phyloP scores from a whole-genome alignment of 163 green algal species.

The Smithsoniella earleae region DNA sequence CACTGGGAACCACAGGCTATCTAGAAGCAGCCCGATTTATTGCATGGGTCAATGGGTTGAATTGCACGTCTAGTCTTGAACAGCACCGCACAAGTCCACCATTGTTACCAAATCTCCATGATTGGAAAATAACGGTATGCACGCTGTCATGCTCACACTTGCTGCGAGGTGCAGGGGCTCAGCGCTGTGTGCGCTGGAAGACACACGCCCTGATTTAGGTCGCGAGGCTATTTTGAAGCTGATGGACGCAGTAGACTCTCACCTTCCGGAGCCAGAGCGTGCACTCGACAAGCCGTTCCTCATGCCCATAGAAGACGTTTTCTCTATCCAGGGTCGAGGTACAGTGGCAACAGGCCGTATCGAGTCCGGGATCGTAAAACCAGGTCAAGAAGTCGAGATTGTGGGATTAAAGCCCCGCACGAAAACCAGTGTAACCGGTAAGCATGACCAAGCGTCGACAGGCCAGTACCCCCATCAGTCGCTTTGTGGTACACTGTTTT shows the following conservation, averaged over 20 bases:
- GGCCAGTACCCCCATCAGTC: too few species aligned
- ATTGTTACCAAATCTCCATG: too few species aligned
- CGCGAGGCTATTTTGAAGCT: constrained; percentile 75
- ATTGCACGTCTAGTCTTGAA: too few species aligned
- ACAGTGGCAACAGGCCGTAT: constrained; percentile 90
- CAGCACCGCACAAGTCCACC: too few species aligned
- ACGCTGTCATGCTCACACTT: too few species aligned
- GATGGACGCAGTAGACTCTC: constrained; percentile 76
- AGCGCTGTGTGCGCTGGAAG: constrained; percentile 85
- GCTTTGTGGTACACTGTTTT: too few species aligned
- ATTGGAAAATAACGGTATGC: too few species aligned
- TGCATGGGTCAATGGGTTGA: too few species aligned
- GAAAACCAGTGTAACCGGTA: constrained; percentile 85
- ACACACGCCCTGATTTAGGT: constrained; percentile 65
- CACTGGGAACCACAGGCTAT: too few species aligned
- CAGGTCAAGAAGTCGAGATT: constrained; percentile 90
- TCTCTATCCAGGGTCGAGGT: constrained; percentile 88
- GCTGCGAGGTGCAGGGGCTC: constrained; percentile 61
- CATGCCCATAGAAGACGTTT: constrained; percentile 98
- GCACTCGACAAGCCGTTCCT: constrained; percentile 92
- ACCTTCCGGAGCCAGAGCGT: constrained; percentile 71
- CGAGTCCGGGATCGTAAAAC: constrained; percentile 84
- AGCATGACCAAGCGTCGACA: too few species aligned
- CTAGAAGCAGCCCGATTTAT: too few species aligned
- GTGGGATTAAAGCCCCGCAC: constrained; percentile 68